phyloP scores from a whole-genome alignment of 2,329 filamentous ascomycete genomes.

The Fusarium tjaetaba region DNA sequence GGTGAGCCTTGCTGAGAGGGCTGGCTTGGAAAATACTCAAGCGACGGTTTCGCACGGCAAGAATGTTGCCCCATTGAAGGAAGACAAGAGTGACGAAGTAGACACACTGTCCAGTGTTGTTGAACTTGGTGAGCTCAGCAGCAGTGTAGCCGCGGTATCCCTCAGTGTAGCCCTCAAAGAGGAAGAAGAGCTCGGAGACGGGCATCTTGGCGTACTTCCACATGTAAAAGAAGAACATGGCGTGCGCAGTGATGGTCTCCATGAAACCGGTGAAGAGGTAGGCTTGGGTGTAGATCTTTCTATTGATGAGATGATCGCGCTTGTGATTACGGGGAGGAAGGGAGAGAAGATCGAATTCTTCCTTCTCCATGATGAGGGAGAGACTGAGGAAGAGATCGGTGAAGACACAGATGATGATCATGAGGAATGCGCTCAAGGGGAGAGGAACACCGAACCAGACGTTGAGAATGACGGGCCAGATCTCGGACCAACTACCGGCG shows the following conservation, averaged over 20 bases:
- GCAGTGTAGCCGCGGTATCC: constrained; percentile 61
- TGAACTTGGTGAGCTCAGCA: constrained; percentile 58
- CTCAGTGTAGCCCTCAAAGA: constrained; percentile 58
- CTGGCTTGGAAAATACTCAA: constrained; percentile 63
- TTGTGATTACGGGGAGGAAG: constrained; percentile 61
- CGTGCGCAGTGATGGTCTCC: constrained; percentile 59
- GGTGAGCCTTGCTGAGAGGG: constrained; percentile 56
- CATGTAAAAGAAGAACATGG: constrained; percentile 66
- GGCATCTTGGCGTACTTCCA: constrained; percentile 59
- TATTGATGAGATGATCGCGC: constrained; percentile 62
- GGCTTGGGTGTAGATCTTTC: constrained; percentile 61
- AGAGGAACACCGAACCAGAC: constrained; percentile 65
- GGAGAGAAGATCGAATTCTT: constrained; percentile 63
- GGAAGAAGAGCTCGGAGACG: constrained; percentile 58
- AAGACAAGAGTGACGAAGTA: constrained; percentile 66
- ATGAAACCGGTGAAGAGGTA: constrained; percentile 64
- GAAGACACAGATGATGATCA: constrained; percentile 68
- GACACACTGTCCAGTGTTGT: constrained; percentile 60
- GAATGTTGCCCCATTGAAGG: constrained; percentile 64
- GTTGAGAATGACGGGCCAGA: constrained; percentile 66
- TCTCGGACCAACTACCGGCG: constrained; percentile 65
- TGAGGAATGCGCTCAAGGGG: constrained; percentile 62
- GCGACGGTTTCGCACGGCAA: constrained; percentile 61
- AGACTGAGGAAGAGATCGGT: constrained; percentile 63
- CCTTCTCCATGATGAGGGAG: constrained; percentile 64